phyloP scores from a whole-genome alignment of 2,329 filamentous ascomycete species.

The Fusarium humuli region DNA sequence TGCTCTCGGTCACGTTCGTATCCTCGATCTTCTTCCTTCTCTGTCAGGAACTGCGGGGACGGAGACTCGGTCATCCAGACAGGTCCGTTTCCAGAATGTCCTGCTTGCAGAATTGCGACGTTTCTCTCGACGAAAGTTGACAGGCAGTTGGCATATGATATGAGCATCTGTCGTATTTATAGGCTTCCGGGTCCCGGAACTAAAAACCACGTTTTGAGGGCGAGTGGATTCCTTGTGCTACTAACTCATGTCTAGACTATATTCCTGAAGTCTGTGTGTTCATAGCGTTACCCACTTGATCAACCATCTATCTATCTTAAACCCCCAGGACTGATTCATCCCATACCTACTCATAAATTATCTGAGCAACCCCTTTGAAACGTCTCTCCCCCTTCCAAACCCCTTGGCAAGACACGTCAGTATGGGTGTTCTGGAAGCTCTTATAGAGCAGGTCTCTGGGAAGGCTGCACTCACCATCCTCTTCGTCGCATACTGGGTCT shows the following conservation, averaged over 20 bases:
- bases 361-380: no score
- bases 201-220: background rate
- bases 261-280: background rate
- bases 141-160: background rate
- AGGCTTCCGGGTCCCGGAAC: background rate
- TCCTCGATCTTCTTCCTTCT: background rate
- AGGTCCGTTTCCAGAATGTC: slow-evolving; percentile 16
- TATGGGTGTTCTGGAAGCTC: slow-evolving; percentile 64
- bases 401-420: slow-evolving; percentile 3
- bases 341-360: background rate
- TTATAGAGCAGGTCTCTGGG: slow-evolving; percentile 59
- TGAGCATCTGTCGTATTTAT: slow-evolving; percentile 5
- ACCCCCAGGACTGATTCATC: background rate
- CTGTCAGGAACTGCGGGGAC: slow-evolving; percentile 9
- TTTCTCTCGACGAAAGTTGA: background rate
- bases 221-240: background rate
- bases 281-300: slow-evolving; percentile 7
- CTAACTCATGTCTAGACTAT: background rate
- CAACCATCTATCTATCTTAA: background rate
- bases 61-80: slow-evolving; percentile 27
- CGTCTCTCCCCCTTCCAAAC: background rate
- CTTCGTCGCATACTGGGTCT: slow-evolving; percentile 53
- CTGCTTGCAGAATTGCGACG: background rate
- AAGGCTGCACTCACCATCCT: slow-evolving; percentile 54
- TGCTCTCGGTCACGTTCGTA: background rate